phyloP scores from a whole-genome alignment of 2,329 filamentous ascomycete species.

The Monilinia laxa region DNA sequence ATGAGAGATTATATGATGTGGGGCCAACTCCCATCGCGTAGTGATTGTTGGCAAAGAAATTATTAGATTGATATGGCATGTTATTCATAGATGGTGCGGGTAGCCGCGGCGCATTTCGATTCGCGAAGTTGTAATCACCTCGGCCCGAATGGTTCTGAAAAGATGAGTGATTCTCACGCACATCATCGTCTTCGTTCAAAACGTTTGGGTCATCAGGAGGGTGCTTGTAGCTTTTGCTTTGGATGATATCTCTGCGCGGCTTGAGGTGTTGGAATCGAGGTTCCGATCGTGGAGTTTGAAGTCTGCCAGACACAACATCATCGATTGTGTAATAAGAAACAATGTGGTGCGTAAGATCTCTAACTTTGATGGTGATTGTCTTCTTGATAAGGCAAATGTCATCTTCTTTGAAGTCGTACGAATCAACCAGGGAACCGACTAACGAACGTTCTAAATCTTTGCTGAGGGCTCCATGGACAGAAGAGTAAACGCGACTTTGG shows the following conservation, averaged over 20 bases:
- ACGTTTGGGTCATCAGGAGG: slow-evolving; percentile 60
- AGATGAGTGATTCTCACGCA: slow-evolving; percentile 3
- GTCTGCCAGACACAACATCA: slow-evolving; percentile 62
- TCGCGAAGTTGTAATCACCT: slow-evolving; percentile 30
- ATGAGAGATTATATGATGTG: slow-evolving; percentile 26
- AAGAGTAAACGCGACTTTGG: slow-evolving; percentile 15
- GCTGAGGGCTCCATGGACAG: slow-evolving; percentile 26
- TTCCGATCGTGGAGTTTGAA: slow-evolving; percentile 59
- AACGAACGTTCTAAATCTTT: slow-evolving; percentile 44
- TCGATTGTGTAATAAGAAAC: slow-evolving; percentile 86
- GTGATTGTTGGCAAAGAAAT: slow-evolving; percentile 28
- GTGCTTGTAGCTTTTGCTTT: slow-evolving; percentile 64
- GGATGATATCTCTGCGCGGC: slow-evolving; percentile 58
- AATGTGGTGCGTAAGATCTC: slow-evolving; percentile 76
- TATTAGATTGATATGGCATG: slow-evolving; percentile 29
- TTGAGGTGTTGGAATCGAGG: slow-evolving; percentile 50
- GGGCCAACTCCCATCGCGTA: slow-evolving; percentile 30
- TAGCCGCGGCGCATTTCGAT: slow-evolving; percentile 34
- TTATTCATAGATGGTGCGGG: slow-evolving; percentile 33
- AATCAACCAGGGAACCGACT: slow-evolving; percentile 84
- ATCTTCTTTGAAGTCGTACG: slow-evolving; percentile 79
- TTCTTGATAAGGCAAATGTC: slow-evolving; percentile 78
- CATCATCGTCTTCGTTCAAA: slow-evolving; percentile 37
- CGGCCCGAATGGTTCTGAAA: slow-evolving; percentile 6
- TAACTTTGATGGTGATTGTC: slow-evolving; percentile 77